Conservation (phyloP, 164 flowering plant genomes). For the Vitis rupestris region DNA sequence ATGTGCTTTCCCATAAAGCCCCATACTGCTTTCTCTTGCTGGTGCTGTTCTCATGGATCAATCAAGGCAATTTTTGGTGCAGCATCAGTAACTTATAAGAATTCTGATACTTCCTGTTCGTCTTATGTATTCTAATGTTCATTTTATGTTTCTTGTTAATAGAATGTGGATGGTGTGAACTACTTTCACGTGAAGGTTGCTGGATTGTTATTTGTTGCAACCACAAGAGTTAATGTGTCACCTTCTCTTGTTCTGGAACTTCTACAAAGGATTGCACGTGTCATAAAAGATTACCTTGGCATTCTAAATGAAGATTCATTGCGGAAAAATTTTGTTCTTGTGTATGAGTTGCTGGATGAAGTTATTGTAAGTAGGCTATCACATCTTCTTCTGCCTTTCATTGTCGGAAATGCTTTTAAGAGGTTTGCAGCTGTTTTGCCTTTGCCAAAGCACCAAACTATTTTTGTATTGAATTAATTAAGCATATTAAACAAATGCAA, state of each 20-base stretch:
- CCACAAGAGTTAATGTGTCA: conserved; percentile 83
- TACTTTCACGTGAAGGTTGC: conserved; percentile 97
- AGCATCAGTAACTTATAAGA: too few relatives aligned
- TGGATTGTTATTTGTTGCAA: conserved; percentile 90
- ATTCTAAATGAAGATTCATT: conserved; percentile 93
- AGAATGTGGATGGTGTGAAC: conserved; percentile 97
- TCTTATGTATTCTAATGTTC: not conserved
- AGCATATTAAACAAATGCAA: too few relatives aligned
- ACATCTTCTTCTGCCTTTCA: not conserved
- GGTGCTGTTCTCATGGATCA: too few relatives aligned
- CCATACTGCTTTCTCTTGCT: too few relatives aligned
- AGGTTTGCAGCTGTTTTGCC: not conserved
- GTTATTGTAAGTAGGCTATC: conserved; percentile 70
- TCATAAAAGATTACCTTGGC: conserved; percentile 92
- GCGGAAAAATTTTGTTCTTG: conserved; percentile 92
- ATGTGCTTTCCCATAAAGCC: too few relatives aligned
- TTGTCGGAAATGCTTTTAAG: not conserved
- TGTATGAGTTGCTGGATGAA: conserved; percentile 96
- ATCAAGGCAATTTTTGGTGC: too few relatives aligned
- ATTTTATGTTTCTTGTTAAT: conserved; percentile 3
- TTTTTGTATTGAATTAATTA: too few relatives aligned
- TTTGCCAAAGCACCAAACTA: not conserved
- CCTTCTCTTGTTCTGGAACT: conserved; percentile 93
- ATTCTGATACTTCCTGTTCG: too few relatives aligned
- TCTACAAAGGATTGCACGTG: conserved; percentile 92